Base-by-base conservation (phyloP, 345 rosid species). In the Jatropha curcas region DNA sequence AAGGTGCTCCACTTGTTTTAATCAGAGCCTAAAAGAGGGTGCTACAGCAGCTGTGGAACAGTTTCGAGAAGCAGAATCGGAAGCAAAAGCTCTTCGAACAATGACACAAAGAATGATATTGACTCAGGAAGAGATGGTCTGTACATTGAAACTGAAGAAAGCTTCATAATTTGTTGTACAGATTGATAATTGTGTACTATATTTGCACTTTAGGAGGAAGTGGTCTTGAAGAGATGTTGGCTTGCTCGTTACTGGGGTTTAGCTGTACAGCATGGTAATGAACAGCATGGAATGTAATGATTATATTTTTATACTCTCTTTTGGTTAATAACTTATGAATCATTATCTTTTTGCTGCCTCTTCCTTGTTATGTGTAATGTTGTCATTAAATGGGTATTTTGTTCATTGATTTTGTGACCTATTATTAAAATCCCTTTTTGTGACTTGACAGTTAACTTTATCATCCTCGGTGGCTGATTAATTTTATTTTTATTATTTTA, bases 171-270 rank as follows among this genome's bases (percentile, higher is more conserved):
- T 59, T 10, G 13, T 31, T 65, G 46, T 70, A 17, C 65, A 7
- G 25, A 22, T 17, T 65, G 58, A 30, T 74, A 66, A 65, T 63
- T 30, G 10, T 52, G 25, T 51, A 1, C 14, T 61, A 34, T 19
- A 28, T 67, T 19, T 68, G 16, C 37, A 25, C 51, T 67, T 45
- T 55, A 96, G 99, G 99, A 96, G 84, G 99, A 96, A 86, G 98
- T 96, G 70, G 99, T 93, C 68, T 74, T 96, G 82, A 96, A 93
- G 90, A 93, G 98, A 82, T 96, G 99, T 70, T 96, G 99, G 98
- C 98, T 96, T 83, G 98, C 99, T 74, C 94, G 98, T 63, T 90
- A 93, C 80, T 86, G 97, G 99, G 95, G 93, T 55, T 83, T 96
- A 72, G 97, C 97, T 68, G 93, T 88, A 22, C 85, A 88, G 57